Evolutionary conservation across 1,284 basidiomycete genomes (phyloP).

Genomic region (Singerocomus rubriflavus): DNA sequence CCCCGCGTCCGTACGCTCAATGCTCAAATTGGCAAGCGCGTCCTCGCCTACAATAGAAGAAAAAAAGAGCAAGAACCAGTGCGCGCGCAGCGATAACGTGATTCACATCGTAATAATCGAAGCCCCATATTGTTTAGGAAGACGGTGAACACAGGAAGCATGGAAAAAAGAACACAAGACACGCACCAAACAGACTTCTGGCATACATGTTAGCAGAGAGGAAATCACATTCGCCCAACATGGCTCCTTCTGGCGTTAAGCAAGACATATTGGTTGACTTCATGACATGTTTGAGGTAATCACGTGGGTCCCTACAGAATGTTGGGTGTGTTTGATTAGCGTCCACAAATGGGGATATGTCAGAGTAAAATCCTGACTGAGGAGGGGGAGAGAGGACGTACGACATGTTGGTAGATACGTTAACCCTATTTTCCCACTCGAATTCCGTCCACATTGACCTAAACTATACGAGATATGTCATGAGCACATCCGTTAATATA

Average conservation of each 20-base stretch:
- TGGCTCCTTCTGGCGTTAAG: constrained; percentile 77
- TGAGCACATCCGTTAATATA: neutral
- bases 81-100: too few relatives aligned
- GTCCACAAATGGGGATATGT: too few relatives aligned
- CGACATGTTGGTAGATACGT: constrained; percentile 74
- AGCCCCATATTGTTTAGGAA: too few relatives aligned
- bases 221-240: constrained; percentile 83
- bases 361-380: too few relatives aligned
- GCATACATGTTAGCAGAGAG: constrained; percentile 83
- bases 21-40: constrained; percentile 92
- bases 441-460: constrained; percentile 92
- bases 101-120: too few relatives aligned
- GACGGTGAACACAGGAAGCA: neutral
- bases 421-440: constrained; percentile 90
- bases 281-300: constrained; percentile 79
- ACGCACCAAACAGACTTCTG: constrained; percentile 67
- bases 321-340: too few relatives aligned
- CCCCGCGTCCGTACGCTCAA: constrained; percentile 85
- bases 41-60: constrained; percentile 70
- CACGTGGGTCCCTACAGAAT: constrained; percentile 55
- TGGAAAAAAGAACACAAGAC: neutral
- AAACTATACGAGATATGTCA: constrained; percentile 53
- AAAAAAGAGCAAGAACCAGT: too few relatives aligned
- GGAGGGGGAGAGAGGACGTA: constrained; percentile 26
- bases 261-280: constrained; percentile 85